Conservation (phyloP, 2,329 filamentous ascomycete species). For the Triangularia verruculosa region DNA sequence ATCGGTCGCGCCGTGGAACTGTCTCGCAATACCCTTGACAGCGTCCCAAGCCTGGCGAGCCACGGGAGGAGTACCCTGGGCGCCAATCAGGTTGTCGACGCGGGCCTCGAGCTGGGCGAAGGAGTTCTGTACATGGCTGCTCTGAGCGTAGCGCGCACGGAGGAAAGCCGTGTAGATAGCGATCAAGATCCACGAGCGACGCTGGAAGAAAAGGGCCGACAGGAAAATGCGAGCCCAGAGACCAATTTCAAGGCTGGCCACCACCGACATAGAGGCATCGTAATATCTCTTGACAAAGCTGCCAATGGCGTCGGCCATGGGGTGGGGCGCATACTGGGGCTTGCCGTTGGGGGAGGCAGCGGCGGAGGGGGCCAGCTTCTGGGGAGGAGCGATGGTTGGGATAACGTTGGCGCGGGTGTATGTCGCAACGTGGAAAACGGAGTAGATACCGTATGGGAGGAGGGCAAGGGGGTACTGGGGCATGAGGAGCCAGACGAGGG, state of each 20-base stretch:
- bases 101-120: conserved; percentile 70
- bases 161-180: conserved; percentile 87
- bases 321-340: conserved; percentile 52
- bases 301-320: conserved; percentile 78
- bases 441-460: conserved; percentile 94
- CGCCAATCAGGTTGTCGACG: conserved; percentile 76
- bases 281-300: conserved; percentile 98
- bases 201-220: conserved; percentile 82
- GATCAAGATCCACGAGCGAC: conserved; percentile 86
- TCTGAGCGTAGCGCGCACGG: conserved; percentile 85
- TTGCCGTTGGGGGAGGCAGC: conserved; percentile 56
- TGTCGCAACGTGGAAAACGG: conserved; percentile 95
- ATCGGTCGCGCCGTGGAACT: conserved; percentile 79
- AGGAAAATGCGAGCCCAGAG: conserved; percentile 82
- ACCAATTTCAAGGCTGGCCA: conserved; percentile 81
- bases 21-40: conserved; percentile 68
- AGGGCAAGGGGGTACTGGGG: conserved; percentile 88
- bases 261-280: conserved; percentile 90
- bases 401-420: conserved; percentile 93
- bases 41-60: conserved; percentile 77
- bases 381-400: conserved; percentile 74
- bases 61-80: conserved; percentile 80
- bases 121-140: conserved; percentile 83
- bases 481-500: conserved; percentile 89
- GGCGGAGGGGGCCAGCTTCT: conserved; percentile 50